phyloP scores from a whole-genome alignment of 2,329 filamentous ascomycete species.

The Magnaporthiopsis rhizophila region DNA sequence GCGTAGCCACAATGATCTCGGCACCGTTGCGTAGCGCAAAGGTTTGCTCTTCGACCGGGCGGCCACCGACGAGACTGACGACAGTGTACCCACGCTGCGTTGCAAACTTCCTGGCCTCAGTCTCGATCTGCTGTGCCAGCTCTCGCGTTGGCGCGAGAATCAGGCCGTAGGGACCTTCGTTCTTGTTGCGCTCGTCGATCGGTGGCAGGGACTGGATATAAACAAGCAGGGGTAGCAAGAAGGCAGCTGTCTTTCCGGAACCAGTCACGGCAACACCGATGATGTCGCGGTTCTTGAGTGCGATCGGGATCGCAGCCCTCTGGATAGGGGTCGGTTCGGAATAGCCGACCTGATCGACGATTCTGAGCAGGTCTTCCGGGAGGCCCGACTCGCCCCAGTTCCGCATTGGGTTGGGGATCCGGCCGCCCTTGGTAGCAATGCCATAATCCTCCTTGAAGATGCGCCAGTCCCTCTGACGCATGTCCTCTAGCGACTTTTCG shows the following conservation, averaged over 20 bases:
- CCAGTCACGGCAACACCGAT: conserved; percentile 97
- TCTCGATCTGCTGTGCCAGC: conserved; percentile 93
- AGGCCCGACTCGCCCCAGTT: conserved; percentile 82
- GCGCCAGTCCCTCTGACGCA: conserved; percentile 97
- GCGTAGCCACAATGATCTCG: conserved; percentile 97
- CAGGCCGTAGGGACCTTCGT: conserved; percentile 94
- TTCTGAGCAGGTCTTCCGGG: conserved; percentile 67
- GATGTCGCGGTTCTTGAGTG: conserved; percentile 84
- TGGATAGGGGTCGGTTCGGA: conserved; percentile 88
- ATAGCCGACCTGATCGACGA: conserved; percentile 81
- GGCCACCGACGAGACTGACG: conserved; percentile 96
- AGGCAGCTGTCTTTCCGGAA: conserved; percentile 96
- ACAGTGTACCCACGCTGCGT: conserved; percentile 85
- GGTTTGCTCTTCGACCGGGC: conserved; percentile 87
- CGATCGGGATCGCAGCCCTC: conserved; percentile 90
- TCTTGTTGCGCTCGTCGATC: conserved; percentile 76
- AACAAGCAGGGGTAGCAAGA: conserved; percentile 82
- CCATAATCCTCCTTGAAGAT: conserved; percentile 99
- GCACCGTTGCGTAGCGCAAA: conserved; percentile 86
- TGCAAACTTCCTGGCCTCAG: conserved; percentile 89
- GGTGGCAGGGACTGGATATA: conserved; percentile 90
- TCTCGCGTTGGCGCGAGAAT: conserved; percentile 95
- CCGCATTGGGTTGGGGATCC: conserved; percentile 92
- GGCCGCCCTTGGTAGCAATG: conserved; percentile 86
- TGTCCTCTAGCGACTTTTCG: conserved; percentile 83